Conservation (phyloP, 768 basidiomycete genomes). For the Termitomyces bulborhizus region DNA sequence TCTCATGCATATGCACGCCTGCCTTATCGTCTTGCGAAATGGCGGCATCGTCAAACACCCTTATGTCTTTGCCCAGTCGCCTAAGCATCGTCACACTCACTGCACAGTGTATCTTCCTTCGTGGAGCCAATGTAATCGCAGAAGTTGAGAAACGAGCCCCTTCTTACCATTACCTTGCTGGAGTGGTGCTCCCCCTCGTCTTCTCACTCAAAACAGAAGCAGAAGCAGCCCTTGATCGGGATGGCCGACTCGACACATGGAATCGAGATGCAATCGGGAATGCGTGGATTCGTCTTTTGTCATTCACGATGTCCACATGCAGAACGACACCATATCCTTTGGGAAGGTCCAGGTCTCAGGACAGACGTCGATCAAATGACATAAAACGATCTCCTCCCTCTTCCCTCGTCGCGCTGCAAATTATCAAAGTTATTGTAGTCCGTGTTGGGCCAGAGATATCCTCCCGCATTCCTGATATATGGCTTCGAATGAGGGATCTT, state of each 20-base stretch:
- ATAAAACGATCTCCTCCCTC: conserved; percentile 26
- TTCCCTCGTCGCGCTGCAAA: conserved; percentile 51
- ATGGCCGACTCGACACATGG: conserved; percentile 36
- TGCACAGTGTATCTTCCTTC: conserved; percentile 40
- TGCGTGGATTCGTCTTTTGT: conserved; percentile 59
- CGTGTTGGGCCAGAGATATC: conserved; percentile 60
- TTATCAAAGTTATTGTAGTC: conserved; percentile 61
- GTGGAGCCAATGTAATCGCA: conserved; percentile 44
- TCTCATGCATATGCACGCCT: conserved; percentile 38
- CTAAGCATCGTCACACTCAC: conserved; percentile 33
- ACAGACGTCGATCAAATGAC: conserved; percentile 22
- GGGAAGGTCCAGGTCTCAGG: conserved; percentile 44
- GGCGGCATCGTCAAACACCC: conserved; percentile 34
- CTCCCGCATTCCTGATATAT: conserved; percentile 46
- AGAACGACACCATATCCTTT: conserved; percentile 19
- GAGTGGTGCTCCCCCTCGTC: conserved; percentile 57
- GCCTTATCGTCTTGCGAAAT: conserved; percentile 42
- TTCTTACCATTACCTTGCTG: conserved; percentile 56
- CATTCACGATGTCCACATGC: conserved; percentile 52
- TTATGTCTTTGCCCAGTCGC: conserved; percentile 35
- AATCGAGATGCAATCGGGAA: conserved; percentile 39
- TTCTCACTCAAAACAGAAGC: conserved; percentile 47
- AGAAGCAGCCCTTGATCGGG: conserved; percentile 33
- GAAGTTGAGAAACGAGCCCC: conserved; percentile 51
- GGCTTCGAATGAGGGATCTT: conserved; percentile 54